phyloP scores from a whole-genome alignment of 1,284 basidiomycete species.

The Thelephora terrestris region DNA sequence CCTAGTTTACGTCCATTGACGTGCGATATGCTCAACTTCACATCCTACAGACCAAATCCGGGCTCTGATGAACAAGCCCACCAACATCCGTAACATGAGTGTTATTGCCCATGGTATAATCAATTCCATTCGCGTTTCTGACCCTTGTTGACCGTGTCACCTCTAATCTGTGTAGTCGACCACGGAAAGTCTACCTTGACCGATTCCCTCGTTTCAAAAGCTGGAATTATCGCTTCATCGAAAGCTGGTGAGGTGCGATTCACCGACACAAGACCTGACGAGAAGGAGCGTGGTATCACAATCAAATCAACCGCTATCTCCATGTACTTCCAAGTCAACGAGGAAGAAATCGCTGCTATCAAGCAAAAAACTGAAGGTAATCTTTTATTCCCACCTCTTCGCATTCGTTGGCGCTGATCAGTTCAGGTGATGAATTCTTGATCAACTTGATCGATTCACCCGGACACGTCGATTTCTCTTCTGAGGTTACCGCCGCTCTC shows the following conservation, averaged over 20 bases:
- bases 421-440: constrained; percentile 87
- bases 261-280: constrained; percentile 96
- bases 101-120: constrained; percentile 86
- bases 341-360: constrained; percentile 80
- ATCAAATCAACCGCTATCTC: constrained; percentile 99
- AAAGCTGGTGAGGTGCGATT: constrained; percentile 98
- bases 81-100: constrained; percentile 98
- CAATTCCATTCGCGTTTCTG: constrained; percentile 10
- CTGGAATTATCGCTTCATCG: constrained; percentile 94
- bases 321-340: constrained; percentile 96
- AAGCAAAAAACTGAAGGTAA: constrained; percentile 90
- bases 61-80: constrained; percentile 81
- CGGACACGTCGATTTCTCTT: constrained; percentile 99
- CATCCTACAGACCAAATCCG: constrained; percentile 71
- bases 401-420: constrained; percentile 11
- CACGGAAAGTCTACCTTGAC: constrained; percentile 99
- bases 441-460: constrained; percentile 99
- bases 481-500: constrained; percentile 98
- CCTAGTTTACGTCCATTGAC: not conserved
- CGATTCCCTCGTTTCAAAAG: constrained; percentile 98
- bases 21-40: constrained; percentile 3
- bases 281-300: constrained; percentile 99
- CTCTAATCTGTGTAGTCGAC: constrained; percentile 60
- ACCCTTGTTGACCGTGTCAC: constrained; percentile 1
- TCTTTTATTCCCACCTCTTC: constrained; percentile 10